A percentile compares a stretch with the other conserved stretches of the same genome.
phyloP scores from a whole-genome alignment of 2,329 filamentous ascomycete genomes.

The Fusarium xyrophilum region DNA sequence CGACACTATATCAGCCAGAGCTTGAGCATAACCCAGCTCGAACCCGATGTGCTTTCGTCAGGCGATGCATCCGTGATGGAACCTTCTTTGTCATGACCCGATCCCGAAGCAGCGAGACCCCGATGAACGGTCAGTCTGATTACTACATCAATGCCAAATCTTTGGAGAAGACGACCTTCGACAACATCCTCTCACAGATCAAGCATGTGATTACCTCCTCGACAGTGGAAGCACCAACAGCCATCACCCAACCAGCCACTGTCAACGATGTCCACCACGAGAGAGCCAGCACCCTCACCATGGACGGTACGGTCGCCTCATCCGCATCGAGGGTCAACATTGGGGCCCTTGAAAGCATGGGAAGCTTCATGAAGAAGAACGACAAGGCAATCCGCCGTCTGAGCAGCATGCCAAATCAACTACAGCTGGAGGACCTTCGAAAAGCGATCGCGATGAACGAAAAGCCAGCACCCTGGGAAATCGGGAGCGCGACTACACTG shows the following conservation, averaged over 20 bases:
- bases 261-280: conserved; percentile 29
- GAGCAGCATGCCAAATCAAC: conserved; percentile 13
- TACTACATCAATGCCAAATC: conserved; percentile 26
- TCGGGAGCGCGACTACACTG: fast-evolving
- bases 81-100: conserved; percentile 59
- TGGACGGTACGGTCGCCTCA: not conserved
- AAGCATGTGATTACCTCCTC: conserved; percentile 16
- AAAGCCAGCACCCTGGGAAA: fast-evolving
- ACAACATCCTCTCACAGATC: conserved; percentile 31
- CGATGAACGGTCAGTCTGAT: conserved; percentile 1
- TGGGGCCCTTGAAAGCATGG: conserved; percentile 17
- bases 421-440: conserved; percentile 11
- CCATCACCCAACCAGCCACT: not conserved
- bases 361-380: conserved; percentile 31
- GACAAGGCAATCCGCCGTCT: conserved; percentile 25
- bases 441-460: not conserved
- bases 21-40: conserved; percentile 61
- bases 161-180: conserved; percentile 28
- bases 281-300: not conserved
- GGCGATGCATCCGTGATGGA: conserved; percentile 56
- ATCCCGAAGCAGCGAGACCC: conserved; percentile 30
- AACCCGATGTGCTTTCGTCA: conserved; percentile 59
- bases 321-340: conserved; percentile 8
- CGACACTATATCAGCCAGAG: conserved; percentile 57
- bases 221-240: not conserved